Conservation (phyloP, 1,284 basidiomycete species). For the Naganishia sp. region DNA sequence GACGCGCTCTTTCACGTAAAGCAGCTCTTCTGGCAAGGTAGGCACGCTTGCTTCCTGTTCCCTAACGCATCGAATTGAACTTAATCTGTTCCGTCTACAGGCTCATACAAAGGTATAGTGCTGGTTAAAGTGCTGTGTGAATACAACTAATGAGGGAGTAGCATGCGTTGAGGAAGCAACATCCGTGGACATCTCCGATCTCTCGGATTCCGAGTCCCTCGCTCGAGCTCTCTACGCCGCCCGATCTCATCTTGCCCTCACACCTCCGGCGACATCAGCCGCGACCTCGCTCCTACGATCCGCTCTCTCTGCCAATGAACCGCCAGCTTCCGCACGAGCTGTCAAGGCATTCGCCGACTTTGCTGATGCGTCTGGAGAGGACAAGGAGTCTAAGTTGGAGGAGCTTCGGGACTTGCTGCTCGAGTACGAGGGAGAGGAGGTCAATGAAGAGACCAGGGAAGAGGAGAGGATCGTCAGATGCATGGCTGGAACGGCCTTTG, state of each 20-base stretch:
- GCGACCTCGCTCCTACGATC: constrained; percentile 59
- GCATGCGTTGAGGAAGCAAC: constrained; percentile 51
- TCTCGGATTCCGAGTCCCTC: constrained; percentile 61
- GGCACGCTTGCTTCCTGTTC: constrained; percentile 28
- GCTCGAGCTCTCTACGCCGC: constrained; percentile 71
- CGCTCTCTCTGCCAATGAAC: constrained; percentile 41
- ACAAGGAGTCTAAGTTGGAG: constrained; percentile 66
- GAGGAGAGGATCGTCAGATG: constrained; percentile 69
- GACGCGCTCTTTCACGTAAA: constrained; percentile 78
- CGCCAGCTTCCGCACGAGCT: constrained; percentile 70
- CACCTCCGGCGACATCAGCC: constrained; percentile 62
- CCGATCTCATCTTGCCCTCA: constrained; percentile 76
- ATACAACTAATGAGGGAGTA: constrained; percentile 16
- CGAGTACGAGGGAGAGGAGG: constrained; percentile 73
- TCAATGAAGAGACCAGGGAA: constrained; percentile 63
- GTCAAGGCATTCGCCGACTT: constrained; percentile 70
- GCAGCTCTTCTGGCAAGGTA: constrained; percentile 79
- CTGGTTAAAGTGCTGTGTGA: too few relatives aligned
- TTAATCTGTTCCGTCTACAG: constrained; percentile 32
- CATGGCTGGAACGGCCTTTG: constrained; percentile 79
- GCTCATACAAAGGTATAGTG: constrained; percentile 50
- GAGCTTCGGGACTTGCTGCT: constrained; percentile 79
- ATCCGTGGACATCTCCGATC: constrained; percentile 41
- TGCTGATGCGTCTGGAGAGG: constrained; percentile 51
- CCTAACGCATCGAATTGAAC: not conserved